Evolutionary conservation across 163 green algal genomes (phyloP).

Genomic region (Prototheca cutis): DNA sequence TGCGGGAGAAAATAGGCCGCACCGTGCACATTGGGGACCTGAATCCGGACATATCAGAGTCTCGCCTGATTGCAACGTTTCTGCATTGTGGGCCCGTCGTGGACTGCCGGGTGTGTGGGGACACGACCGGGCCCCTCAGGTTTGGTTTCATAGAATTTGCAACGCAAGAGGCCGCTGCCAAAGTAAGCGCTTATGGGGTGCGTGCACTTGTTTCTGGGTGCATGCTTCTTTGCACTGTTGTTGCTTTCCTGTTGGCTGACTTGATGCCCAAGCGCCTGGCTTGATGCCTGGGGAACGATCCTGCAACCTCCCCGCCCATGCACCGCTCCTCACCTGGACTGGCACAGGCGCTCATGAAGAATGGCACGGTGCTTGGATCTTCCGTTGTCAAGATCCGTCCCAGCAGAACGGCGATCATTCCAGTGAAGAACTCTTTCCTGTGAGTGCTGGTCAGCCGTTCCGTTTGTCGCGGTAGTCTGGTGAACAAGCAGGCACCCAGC

Average conservation of each 20-base stretch:
- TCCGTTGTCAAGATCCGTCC: constrained; percentile 71
- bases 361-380: constrained; percentile 59
- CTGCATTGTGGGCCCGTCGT: constrained; percentile 72
- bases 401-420: constrained; percentile 92
- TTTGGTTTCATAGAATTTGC: constrained; percentile 96
- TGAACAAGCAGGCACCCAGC: too few species aligned
- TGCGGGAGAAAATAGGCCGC: constrained; percentile 62
- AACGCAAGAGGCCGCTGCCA: too few species aligned
- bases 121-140: constrained; percentile 81
- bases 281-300: too few species aligned
- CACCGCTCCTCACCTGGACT: too few species aligned
- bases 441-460: neutral
- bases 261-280: too few species aligned
- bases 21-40: constrained; percentile 86
- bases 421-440: constrained; percentile 87
- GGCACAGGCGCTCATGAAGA: constrained; percentile 53
- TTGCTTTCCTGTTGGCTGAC: too few species aligned
- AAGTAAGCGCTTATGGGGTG: too few species aligned
- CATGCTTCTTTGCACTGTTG: too few species aligned
- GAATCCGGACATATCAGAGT: constrained; percentile 63
- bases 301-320: too few species aligned
- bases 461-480: neutral
- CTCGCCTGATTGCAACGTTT: constrained; percentile 71
- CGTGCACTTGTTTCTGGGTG: too few species aligned
- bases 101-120: constrained; percentile 90